These are phyloP conservation scores for Neotropicomus parvogracilis DNA, from an alignment of 1,284 basidiomycete genomes.

Conservation along the genomic window DNA sequence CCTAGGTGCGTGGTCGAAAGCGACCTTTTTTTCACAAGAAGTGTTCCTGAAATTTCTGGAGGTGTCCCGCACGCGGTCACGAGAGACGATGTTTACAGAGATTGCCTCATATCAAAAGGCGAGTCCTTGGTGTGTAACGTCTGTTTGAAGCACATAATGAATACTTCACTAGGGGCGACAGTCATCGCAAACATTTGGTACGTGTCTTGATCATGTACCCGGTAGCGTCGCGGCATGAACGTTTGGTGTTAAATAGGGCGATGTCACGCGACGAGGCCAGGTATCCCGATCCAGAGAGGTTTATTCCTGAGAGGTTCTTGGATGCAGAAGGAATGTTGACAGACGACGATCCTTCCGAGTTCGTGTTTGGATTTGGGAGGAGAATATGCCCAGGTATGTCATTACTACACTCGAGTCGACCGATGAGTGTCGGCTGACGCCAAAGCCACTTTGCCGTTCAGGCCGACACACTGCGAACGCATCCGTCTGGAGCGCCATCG, in stretches of 20 bases:
- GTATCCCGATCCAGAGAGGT: constrained; percentile 18
- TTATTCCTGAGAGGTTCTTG: constrained; percentile 22
- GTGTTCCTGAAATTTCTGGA: not conserved
- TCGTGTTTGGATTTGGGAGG: constrained; percentile 22
- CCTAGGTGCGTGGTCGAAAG: constrained; percentile 7
- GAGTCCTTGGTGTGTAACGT: not conserved
- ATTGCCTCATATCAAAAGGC: not conserved
- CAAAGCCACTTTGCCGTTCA: not conserved
- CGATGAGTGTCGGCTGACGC: no score
- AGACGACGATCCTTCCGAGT: constrained; percentile 8
- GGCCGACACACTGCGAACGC: constrained; percentile 19
- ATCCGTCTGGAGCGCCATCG: constrained; percentile 23
- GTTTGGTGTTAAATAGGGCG: constrained; percentile 11
- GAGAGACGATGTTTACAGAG: not conserved
- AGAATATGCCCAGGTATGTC: constrained; percentile 18
- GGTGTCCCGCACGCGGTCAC: not conserved
- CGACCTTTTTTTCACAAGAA: no score
- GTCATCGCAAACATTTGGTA: constrained; percentile 10
- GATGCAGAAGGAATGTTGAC: constrained; percentile 11
- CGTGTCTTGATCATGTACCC: not conserved
- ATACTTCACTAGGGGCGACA: constrained; percentile 2
- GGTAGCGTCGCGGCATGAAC: not conserved
- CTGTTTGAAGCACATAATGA: not conserved
- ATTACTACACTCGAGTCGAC: no score
- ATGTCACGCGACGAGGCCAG: constrained; percentile 15